Conservation (phyloP, 2,329 filamentous ascomycete species). For the Zymoseptoria ardabiliae region DNA sequence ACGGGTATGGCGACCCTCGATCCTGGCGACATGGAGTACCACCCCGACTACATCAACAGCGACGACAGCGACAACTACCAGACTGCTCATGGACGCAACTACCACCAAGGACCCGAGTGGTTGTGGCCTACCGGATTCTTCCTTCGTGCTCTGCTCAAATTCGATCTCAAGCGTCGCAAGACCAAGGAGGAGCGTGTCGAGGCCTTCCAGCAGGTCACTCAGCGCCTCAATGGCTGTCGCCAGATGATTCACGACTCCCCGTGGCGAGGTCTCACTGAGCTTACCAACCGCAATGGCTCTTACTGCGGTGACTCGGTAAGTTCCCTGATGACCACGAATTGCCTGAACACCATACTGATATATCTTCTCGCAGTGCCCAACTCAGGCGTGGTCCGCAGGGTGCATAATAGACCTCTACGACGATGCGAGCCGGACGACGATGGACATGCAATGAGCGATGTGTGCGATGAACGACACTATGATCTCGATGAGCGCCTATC, state of each 20-base stretch:
- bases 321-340: constrained; percentile 19
- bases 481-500: neutral
- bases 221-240: constrained; percentile 75
- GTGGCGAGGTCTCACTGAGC: constrained; percentile 87
- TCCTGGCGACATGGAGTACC: constrained; percentile 84
- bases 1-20: constrained; percentile 95
- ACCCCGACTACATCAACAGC: constrained; percentile 88
- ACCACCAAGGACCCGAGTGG: constrained; percentile 98
- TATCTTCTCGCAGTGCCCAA: constrained; percentile 59
- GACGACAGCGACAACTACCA: constrained; percentile 88
- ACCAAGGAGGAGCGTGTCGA: constrained; percentile 65
- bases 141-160: constrained; percentile 81
- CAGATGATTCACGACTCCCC: constrained; percentile 68
- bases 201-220: constrained; percentile 89
- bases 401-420: constrained; percentile 95
- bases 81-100: constrained; percentile 90
- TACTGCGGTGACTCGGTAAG: constrained; percentile 81
- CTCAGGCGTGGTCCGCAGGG: constrained; percentile 91
- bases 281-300: constrained; percentile 84
- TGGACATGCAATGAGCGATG: constrained; percentile 1
- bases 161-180: constrained; percentile 69
- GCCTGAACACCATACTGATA: constrained; percentile 25
- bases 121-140: constrained; percentile 97
- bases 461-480: neutral
- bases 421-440: constrained; percentile 53